phyloP scores from a whole-genome alignment of 495 filamentous ascomycete genomes.

The Evansstolkia leycettana region DNA sequence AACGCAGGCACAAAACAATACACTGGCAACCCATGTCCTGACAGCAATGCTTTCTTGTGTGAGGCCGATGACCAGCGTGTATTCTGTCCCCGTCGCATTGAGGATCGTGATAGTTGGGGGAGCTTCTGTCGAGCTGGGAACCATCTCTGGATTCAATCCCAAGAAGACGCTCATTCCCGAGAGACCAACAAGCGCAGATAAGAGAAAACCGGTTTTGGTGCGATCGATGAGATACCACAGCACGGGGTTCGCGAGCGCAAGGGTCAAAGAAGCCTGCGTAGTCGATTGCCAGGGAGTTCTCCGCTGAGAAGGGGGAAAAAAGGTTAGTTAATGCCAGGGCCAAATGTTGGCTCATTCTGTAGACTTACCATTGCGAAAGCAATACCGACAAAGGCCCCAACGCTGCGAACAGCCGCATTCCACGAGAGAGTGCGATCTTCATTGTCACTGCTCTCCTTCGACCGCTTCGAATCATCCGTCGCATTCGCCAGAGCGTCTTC shows the following conservation, averaged over 20 bases:
- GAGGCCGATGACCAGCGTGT: conserved; percentile 40
- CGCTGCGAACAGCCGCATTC: conserved; percentile 70
- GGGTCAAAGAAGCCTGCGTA: conserved; percentile 79
- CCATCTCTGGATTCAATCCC: conserved; percentile 59
- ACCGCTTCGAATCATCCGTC: conserved; percentile 11
- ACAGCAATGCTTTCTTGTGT: conserved; percentile 68
- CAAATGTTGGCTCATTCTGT: no score
- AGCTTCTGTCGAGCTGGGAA: conserved; percentile 47
- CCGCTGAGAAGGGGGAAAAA: conserved; percentile 39
- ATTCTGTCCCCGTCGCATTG: conserved; percentile 22
- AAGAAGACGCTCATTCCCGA: conserved; percentile 62
- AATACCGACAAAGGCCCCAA: conserved; percentile 91
- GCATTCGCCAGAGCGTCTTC: conserved; percentile 16
- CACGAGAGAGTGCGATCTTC: conserved; percentile 47
- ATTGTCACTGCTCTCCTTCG: conserved; percentile 13
- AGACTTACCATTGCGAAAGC: conserved; percentile 82
- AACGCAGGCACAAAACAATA: conserved; percentile 85
- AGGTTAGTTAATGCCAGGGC: neutral
- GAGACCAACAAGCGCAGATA: conserved; percentile 60
- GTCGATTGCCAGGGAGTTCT: conserved; percentile 88
- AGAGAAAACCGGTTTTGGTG: conserved; percentile 67
- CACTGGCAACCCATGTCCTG: conserved; percentile 78
- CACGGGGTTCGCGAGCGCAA: conserved; percentile 85
- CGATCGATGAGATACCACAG: conserved; percentile 95
- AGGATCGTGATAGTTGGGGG: conserved; percentile 18